A percentile compares a stretch with the other conserved stretches of the same genome.
These are phyloP conservation scores for Apiotrichum montevideense DNA, from an alignment of 1,284 basidiomycete species.

Conservation along the genomic window DNA sequence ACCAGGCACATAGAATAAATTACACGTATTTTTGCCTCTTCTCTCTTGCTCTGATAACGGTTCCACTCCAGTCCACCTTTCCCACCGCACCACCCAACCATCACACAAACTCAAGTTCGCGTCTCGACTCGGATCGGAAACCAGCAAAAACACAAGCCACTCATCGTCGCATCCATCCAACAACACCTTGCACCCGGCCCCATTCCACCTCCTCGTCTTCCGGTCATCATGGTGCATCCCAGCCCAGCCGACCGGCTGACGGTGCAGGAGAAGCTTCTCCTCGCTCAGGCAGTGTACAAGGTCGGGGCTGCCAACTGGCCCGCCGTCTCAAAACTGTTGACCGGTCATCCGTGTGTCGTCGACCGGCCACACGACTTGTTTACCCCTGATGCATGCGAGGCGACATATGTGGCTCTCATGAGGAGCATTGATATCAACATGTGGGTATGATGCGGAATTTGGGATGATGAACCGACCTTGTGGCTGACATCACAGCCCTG, in stretches of 20 bases:
- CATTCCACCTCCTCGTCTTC: not conserved
- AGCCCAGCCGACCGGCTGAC: slow-evolving; percentile 24
- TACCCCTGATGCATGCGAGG: slow-evolving; percentile 60
- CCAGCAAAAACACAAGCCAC: too few species aligned
- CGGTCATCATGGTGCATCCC: slow-evolving; percentile 8
- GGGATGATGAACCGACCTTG: not conserved
- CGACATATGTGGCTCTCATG: slow-evolving; percentile 63
- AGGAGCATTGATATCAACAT: slow-evolving; percentile 60
- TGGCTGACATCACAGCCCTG: slow-evolving; percentile 26
- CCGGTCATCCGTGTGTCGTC: slow-evolving; percentile 50
- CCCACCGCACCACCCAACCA: too few species aligned
- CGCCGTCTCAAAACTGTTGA: slow-evolving; percentile 60
- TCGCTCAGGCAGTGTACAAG: slow-evolving; percentile 79
- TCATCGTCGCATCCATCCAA: not conserved
- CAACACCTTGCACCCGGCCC: not conserved
- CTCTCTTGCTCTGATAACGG: too few species aligned
- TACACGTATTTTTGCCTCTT: too few species aligned
- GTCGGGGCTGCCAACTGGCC: slow-evolving; percentile 70
- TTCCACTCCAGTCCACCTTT: too few species aligned
- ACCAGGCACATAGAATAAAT: too few species aligned
- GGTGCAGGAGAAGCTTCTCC: slow-evolving; percentile 55
- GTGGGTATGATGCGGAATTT: slow-evolving; percentile 47
- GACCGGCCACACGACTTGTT: slow-evolving; percentile 59
- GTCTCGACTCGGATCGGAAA: too few species aligned
- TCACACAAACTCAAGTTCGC: too few species aligned